Percentiles rank a stretch among this genome's conserved stretches.
These are phyloP conservation scores for Globisporangium echinulatum DNA, from an alignment of 352 stramenopile genomes.

Conservation along the genomic window DNA sequence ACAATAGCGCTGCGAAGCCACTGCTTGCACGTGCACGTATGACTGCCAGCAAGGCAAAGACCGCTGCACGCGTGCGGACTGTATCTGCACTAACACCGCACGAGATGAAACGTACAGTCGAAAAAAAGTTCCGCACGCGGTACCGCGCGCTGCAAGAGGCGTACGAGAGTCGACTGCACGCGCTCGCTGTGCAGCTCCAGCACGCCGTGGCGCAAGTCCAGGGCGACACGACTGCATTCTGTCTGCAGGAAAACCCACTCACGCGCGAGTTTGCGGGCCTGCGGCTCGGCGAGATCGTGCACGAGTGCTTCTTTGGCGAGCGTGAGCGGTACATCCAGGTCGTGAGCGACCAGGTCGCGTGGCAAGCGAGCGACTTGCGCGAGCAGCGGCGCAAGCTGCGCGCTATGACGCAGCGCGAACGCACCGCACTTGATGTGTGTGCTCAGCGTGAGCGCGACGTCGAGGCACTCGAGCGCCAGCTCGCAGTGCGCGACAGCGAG, in stretches of 20 bases:
- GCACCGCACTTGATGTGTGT: constrained; percentile 34
- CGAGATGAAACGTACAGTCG: constrained; percentile 45
- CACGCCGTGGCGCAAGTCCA: constrained; percentile 46
- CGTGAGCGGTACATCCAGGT: constrained; percentile 68
- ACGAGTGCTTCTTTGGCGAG: constrained; percentile 61
- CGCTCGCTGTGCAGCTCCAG: constrained; percentile 43
- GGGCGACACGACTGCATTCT: constrained; percentile 52
- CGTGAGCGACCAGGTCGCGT: constrained; percentile 64
- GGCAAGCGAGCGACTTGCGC: constrained; percentile 58
- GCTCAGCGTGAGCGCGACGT: constrained; percentile 36
- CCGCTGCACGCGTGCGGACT: background rate
- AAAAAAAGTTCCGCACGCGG: constrained; percentile 67
- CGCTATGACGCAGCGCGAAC: constrained; percentile 28
- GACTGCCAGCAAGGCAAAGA: no score
- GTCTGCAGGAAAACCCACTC: constrained; percentile 55
- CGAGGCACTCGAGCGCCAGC: constrained; percentile 27
- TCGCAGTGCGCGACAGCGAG: constrained; percentile 39
- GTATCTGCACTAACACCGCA: constrained; percentile 6
- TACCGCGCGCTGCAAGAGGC: constrained; percentile 62
- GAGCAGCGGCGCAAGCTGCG: constrained; percentile 43
- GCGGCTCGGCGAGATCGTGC: constrained; percentile 56
- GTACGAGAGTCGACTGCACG: constrained; percentile 66
- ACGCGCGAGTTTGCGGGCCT: constrained; percentile 57
- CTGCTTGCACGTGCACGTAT: background rate
- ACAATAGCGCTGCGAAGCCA: background rate